These are phyloP conservation scores for Talaromyces funiculosus DNA, from an alignment of 2,329 filamentous ascomycete genomes.

Conservation along the genomic window DNA sequence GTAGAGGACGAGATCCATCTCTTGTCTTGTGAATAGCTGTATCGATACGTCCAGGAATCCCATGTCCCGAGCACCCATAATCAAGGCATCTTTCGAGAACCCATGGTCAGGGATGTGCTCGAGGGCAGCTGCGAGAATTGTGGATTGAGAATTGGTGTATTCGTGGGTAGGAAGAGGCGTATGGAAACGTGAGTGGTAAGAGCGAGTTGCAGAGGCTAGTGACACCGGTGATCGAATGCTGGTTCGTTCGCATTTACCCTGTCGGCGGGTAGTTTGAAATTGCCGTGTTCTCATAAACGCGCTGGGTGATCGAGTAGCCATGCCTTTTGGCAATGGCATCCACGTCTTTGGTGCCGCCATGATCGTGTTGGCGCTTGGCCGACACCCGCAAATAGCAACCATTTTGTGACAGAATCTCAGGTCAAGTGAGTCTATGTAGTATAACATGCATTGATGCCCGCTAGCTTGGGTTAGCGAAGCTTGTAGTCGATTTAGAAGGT, in stretches of 20 bases:
- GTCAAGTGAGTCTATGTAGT: background rate
- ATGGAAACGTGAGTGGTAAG: constrained; percentile 72
- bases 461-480: background rate
- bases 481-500: background rate
- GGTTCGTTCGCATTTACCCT: background rate
- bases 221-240: background rate
- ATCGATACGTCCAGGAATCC: constrained; percentile 83
- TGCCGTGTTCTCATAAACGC: background rate
- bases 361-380: background rate
- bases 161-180: constrained; percentile 50
- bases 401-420: background rate
- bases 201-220: constrained; percentile 19
- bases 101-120: constrained; percentile 72
- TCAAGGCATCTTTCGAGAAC: constrained; percentile 70
- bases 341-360: background rate
- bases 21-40: constrained; percentile 71
- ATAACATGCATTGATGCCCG: background rate
- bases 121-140: constrained; percentile 77
- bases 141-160: constrained; percentile 60
- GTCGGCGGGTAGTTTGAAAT: background rate
- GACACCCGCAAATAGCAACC: constrained; percentile 3
- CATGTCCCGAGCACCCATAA: constrained; percentile 72
- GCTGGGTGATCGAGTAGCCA: background rate
- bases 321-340: background rate
- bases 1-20: constrained; percentile 67